phyloP scores from a whole-genome alignment of 306 rosid species.

The Crotalaria pallida region DNA sequence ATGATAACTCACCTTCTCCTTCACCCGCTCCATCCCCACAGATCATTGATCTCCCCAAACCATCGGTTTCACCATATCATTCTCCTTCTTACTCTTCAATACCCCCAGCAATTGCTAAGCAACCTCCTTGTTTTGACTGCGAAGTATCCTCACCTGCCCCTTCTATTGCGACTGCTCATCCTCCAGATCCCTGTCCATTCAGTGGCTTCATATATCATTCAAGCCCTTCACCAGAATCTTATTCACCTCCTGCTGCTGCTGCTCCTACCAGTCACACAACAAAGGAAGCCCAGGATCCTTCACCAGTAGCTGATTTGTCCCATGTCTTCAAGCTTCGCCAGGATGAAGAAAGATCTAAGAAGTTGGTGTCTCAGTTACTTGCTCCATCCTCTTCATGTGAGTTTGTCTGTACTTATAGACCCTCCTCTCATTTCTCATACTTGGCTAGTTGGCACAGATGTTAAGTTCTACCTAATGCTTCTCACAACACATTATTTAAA shows the following conservation, averaged over 20 bases:
- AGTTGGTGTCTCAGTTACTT: slow-evolving; percentile 31
- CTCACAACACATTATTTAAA: not conserved
- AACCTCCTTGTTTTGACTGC: slow-evolving; percentile 40
- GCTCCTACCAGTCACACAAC: slow-evolving; percentile 36
- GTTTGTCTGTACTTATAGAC: slow-evolving; percentile 21
- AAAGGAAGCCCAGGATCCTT: slow-evolving; percentile 31
- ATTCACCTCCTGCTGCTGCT: slow-evolving; percentile 36
- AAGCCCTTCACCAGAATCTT: slow-evolving; percentile 35
- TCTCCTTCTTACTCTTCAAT: slow-evolving; percentile 36
- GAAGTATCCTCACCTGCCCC: slow-evolving; percentile 45
- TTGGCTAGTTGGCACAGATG: slow-evolving; percentile 5
- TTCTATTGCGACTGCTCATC: slow-evolving; percentile 29
- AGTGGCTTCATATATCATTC: slow-evolving; percentile 28
- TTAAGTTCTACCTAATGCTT: slow-evolving; percentile 7
- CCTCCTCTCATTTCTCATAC: slow-evolving; percentile 2
- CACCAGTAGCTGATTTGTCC: slow-evolving; percentile 31
- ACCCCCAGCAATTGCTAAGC: slow-evolving; percentile 31
- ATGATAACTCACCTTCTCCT: slow-evolving; percentile 47
- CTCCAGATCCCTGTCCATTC: slow-evolving; percentile 53
- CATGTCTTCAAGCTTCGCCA: slow-evolving; percentile 32
- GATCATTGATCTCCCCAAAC: slow-evolving; percentile 22
- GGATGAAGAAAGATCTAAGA: slow-evolving; percentile 30
- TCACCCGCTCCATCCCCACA: slow-evolving; percentile 74
- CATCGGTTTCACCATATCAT: slow-evolving; percentile 35
- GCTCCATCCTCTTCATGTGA: slow-evolving; percentile 55